These are phyloP conservation scores for Aspergillus biplanus DNA, from an alignment of 495 filamentous ascomycete genomes.

Conservation along the genomic window DNA sequence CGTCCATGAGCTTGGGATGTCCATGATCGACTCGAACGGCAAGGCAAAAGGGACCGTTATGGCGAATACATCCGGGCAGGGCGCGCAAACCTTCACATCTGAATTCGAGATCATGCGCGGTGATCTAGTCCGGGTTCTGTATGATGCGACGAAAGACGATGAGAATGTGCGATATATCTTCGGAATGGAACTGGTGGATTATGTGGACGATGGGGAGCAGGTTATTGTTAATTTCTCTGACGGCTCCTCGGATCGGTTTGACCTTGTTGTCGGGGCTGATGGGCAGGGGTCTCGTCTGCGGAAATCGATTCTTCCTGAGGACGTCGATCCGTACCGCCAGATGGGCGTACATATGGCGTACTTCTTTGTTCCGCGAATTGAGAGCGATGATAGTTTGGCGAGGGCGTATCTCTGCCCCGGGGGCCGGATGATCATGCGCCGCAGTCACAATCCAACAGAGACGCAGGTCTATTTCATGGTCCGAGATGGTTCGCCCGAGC, in stretches of 20 bases:
- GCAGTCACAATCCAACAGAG: constrained; percentile 28
- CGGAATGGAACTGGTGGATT: too few species aligned
- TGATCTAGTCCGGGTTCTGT: constrained; percentile 42
- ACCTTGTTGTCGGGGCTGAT: constrained; percentile 16
- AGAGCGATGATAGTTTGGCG: constrained; percentile 33
- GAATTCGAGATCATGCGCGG: constrained; percentile 54
- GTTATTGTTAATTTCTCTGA: too few species aligned
- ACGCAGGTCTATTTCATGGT: constrained; percentile 32
- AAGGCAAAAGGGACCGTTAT: constrained; percentile 29
- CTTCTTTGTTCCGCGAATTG: constrained; percentile 44
- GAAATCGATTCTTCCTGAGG: constrained; percentile 33
- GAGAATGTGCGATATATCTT: too few species aligned
- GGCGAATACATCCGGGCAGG: constrained; percentile 39
- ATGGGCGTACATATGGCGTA: constrained; percentile 43
- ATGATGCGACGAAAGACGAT: constrained; percentile 27
- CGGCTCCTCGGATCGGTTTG: too few species aligned
- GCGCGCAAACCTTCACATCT: constrained; percentile 38
- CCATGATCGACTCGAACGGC: constrained; percentile 37
- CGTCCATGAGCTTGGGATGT: constrained; percentile 41
- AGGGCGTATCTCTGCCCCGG: constrained; percentile 24
- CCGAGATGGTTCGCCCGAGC: constrained; percentile 22
- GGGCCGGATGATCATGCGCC: constrained; percentile 30
- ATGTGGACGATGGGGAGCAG: too few species aligned
- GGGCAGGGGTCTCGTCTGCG: constrained; percentile 51
- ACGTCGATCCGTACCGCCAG: constrained; percentile 24